Evolutionary conservation across 345 rosid genomes (phyloP), one percentile per base, ranked within the genome.

Genomic region (Brassica carinata): DNA sequence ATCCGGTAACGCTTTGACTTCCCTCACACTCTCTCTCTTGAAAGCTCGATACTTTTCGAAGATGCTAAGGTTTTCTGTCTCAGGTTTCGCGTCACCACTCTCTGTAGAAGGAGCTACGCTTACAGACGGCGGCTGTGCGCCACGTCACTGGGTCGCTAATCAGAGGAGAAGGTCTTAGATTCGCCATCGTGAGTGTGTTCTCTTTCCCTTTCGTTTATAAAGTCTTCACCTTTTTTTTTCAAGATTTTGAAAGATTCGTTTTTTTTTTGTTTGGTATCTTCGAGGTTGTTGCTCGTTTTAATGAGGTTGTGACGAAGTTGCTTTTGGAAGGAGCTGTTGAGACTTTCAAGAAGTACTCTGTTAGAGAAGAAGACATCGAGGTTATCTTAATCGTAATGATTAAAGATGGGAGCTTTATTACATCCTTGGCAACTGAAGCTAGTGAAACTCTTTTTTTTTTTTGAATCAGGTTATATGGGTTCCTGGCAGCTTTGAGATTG

Each of bases 271-370:
- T 19, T 19, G 23, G 23, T 45, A 14, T 33, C 29, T 36, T 38
- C 2, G 76, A 96, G 99, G 98, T 94, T 75, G 94, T 96, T n/a
- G 97, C 98, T 8, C 86, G 99, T 79, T 96, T 93, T 84, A 93
- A 93, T 80, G 99, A 96, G 86, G 85, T 96, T 62, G 93, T 96
- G 73, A 96, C 99, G 0, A 92, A 75, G 85, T 87, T 33, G 40
- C 89, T 96, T 34, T 84, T 96, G 73, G 95, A 92, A 61, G 99
- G 99, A 73, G 98, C 99, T 14, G 72, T 94, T 82, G 94, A 83
- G 34, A 91, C 97, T 71, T 96, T 96, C 88, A 87, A 43, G 71
- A 96, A 82, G 79, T 94, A 90, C 77, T 91, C 97, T 2, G 96
- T 94, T 45, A 84, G 84, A 73, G 98, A 94, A 76, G 93, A 94